A percentile compares a stretch with the other conserved stretches of the same genome.
phyloP scores from a whole-genome alignment of 2,329 filamentous ascomycete species.

The Polychaeton citri region DNA sequence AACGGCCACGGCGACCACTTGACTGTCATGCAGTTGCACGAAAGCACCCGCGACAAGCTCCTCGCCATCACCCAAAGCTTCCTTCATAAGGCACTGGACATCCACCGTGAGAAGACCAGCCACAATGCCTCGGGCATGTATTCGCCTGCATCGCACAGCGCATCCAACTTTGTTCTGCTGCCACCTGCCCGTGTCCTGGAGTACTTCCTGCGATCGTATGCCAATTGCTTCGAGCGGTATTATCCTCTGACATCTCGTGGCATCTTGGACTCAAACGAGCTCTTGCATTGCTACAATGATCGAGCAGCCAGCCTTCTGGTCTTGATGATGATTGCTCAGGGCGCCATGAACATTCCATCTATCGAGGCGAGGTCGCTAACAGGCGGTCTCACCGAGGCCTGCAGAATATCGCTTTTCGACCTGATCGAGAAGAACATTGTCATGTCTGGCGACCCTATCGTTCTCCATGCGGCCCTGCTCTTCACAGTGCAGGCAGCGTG shows the following conservation, averaged over 20 bases:
- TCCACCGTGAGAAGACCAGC: conserved; percentile 38
- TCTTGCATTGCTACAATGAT: conserved; percentile 49
- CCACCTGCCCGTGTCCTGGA: conserved; percentile 54
- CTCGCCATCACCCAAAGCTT: conserved; percentile 60
- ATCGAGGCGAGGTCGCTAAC: conserved; percentile 52
- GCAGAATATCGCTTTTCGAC: conserved; percentile 58
- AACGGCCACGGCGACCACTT: conserved; percentile 33
- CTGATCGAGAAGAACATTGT: conserved; percentile 59
- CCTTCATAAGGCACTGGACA: conserved; percentile 56
- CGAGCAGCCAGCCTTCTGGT: conserved; percentile 53
- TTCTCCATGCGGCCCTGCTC: conserved; percentile 51
- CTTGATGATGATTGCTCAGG: conserved; percentile 60
- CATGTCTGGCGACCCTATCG: conserved; percentile 50
- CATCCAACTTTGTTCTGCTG: conserved; percentile 51
- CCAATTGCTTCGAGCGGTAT: conserved; percentile 52
- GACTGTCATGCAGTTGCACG: conserved; percentile 35
- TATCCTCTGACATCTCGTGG: conserved; percentile 50
- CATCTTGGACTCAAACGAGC: conserved; percentile 51
- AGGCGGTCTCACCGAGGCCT: conserved; percentile 55
- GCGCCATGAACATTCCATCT: conserved; percentile 52
- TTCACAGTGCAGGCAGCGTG: conserved; percentile 57
- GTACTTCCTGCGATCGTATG: conserved; percentile 53
- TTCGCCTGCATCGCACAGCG: conserved; percentile 35
- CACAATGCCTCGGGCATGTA: conserved; percentile 13
- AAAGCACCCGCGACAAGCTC: conserved; percentile 51